Base-by-base conservation (phyloP, 169 alveolate species). In the Perkinsus marinus region DNA sequence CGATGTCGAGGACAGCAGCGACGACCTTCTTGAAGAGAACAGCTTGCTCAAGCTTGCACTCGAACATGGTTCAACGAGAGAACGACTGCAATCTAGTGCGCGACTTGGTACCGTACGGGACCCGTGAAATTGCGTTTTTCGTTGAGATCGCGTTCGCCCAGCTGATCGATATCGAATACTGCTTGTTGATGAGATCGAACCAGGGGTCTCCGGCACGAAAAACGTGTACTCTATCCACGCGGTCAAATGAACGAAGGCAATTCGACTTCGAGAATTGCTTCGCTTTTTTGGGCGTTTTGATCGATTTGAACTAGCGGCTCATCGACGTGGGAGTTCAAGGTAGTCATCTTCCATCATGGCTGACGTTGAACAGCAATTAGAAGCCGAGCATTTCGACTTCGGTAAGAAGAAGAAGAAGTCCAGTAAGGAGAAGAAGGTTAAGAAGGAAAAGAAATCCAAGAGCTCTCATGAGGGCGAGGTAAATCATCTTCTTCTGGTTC, bases 331-430 rank as follows among this genome's bases (percentile, higher is more conserved):
- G 30, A 13, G 36, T 19, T 6, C 22, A 57, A 16, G 22, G 79
- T 26, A 57, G 79, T 2, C 79, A 57, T 57, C 79, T 57, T 57
- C 79, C 79, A 57, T 57, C 34, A 57, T 57, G 79, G 79, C 79
- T 57, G 79, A 57, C 79, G 79, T 57, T 57, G 79, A 57, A 57
- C 79, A 57, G 22, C 79, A 57, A 57, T 16, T 57, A 57, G 79
- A 57, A 57, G 79, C 79, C 34, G 79, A 57, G 22, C 79, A 57
- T 91, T 95, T 95, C 92, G 96, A 97, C 93, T 97, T 97, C 91
- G 97, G 97, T 93, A 97, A 97, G 57, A 95, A 95, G 91, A 96
- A 95, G 91, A 96, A 96, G 93, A 97, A 97, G 95, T 96, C 95
- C 93, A 94, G 95, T 39, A 93, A 93, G 90, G 96, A 95, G 41